A percentile compares a stretch with the other conserved stretches of the same genome.
These are phyloP conservation scores for Agrostemma githago DNA, from an alignment of 148 eudicot species.

Conservation along the genomic window DNA sequence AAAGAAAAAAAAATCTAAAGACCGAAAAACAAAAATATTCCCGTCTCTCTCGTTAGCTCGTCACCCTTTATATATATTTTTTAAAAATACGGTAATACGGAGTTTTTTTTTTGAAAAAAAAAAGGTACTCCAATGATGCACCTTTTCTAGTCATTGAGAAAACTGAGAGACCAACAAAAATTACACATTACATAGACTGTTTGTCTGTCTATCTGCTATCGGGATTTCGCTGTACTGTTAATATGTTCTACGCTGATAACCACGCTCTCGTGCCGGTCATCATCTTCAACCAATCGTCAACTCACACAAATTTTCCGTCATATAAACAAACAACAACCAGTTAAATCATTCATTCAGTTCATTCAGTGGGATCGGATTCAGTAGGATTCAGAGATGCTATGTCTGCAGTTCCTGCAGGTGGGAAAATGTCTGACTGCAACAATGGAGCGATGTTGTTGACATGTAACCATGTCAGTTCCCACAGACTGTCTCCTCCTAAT, in stretches of 20 bases:
- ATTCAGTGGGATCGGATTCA: constrained; percentile 14
- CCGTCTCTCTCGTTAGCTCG: too few relatives aligned
- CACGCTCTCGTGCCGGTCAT: too few relatives aligned
- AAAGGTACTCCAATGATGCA: neutral
- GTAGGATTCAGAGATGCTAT: constrained; percentile 10
- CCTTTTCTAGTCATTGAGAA: neutral
- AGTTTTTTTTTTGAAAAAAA: neutral
- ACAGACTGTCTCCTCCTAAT: constrained; percentile 59
- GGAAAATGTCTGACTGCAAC: constrained; percentile 53
- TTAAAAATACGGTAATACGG: too few relatives aligned
- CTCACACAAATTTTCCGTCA: neutral
- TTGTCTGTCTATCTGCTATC: neutral
- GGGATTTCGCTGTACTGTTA: constrained; percentile 2
- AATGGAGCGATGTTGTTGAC: constrained; percentile 60
- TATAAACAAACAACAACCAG: neutral
- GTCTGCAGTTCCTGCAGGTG: constrained; percentile 26
- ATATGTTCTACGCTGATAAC: neutral
- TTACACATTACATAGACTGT: neutral
- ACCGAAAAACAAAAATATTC: too few relatives aligned
- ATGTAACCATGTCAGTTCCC: constrained; percentile 76
- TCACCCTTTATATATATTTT: too few relatives aligned
- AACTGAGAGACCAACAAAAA: constrained; percentile 2
- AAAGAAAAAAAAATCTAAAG: too few relatives aligned
- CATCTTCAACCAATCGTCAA: neutral
- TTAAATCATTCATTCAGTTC: neutral